A percentile compares a stretch with the other conserved stretches of the same genome.
Conservation (phyloP, 75 land plant genomes). For the Chamaecyparis obtusa region DNA sequence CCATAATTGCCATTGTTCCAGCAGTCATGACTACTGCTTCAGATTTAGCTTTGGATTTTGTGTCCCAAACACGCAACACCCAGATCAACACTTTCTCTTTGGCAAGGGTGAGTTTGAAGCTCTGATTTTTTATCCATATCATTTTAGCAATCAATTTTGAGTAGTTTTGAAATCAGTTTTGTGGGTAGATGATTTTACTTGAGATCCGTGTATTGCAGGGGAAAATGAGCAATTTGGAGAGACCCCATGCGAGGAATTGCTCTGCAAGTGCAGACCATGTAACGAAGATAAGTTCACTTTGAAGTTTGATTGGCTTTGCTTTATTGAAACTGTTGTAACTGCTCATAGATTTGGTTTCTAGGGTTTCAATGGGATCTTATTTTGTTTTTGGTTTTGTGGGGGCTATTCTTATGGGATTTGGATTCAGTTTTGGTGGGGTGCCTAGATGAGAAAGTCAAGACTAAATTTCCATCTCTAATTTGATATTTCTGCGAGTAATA, state of each 20-base stretch:
- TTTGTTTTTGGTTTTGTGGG: neutral
- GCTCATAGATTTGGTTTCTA: slow-evolving; percentile 34
- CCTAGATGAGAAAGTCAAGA: neutral
- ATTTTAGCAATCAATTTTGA: neutral
- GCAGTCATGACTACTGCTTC: neutral
- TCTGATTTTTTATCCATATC: neutral
- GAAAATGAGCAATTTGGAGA: neutral
- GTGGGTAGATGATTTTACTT: neutral
- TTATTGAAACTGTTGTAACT: slow-evolving; percentile 42
- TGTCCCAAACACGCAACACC: neutral
- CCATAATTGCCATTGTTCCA: neutral
- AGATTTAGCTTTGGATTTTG: neutral
- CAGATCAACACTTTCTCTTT: neutral
- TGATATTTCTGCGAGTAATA: too few relatives aligned
- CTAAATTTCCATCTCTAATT: neutral
- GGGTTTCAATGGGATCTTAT: neutral
- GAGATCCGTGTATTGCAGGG: neutral
- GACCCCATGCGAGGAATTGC: neutral
- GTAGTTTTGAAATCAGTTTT: neutral
- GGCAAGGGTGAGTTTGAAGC: neutral
- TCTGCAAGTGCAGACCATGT: neutral
- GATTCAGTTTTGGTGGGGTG: neutral
- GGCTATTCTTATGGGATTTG: neutral
- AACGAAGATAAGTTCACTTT: slow-evolving; percentile 29
- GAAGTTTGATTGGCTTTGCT: slow-evolving; percentile 42